These are phyloP conservation scores for Globisporangium viniferum DNA, from an alignment of 352 stramenopile genomes.

Conservation along the genomic window DNA sequence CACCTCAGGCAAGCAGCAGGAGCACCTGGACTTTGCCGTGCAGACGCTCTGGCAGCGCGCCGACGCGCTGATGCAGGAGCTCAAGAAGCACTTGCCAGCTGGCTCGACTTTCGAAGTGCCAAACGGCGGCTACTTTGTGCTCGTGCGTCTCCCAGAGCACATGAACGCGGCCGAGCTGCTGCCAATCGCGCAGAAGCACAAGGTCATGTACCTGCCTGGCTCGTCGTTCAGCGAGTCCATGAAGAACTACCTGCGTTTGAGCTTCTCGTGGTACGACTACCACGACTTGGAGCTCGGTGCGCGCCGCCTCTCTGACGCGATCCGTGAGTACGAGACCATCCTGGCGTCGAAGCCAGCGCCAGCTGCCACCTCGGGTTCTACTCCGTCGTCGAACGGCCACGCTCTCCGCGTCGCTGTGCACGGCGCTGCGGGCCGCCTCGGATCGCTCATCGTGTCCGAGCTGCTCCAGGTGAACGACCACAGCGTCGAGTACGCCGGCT, in stretches of 20 bases:
- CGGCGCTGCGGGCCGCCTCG: constrained; percentile 62
- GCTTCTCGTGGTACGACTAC: constrained; percentile 87
- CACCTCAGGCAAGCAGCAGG: constrained; percentile 60
- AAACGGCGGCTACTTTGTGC: constrained; percentile 88
- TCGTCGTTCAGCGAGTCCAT: constrained; percentile 82
- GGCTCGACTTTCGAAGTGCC: constrained; percentile 72
- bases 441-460: constrained; percentile 67
- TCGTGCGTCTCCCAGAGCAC: constrained; percentile 74
- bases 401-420: constrained; percentile 66
- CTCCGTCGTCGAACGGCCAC: constrained; percentile 18
- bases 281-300: constrained; percentile 74
- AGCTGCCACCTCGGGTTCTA: constrained; percentile 6
- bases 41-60: constrained; percentile 74
- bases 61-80: constrained; percentile 71
- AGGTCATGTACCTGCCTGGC: constrained; percentile 83
- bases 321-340: constrained; percentile 57
- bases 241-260: constrained; percentile 87
- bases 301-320: constrained; percentile 63
- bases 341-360: constrained; percentile 33
- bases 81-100: constrained; percentile 57
- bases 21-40: constrained; percentile 74
- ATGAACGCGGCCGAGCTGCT: constrained; percentile 77
- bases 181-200: constrained; percentile 80
- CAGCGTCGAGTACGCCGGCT: constrained; percentile 46
- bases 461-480: constrained; percentile 46